Evolutionary conservation across 1,284 basidiomycete species (phyloP), one percentile per base, ranked within the genome.

Genomic region (Cutaneotrichosporon sp.): DNA sequence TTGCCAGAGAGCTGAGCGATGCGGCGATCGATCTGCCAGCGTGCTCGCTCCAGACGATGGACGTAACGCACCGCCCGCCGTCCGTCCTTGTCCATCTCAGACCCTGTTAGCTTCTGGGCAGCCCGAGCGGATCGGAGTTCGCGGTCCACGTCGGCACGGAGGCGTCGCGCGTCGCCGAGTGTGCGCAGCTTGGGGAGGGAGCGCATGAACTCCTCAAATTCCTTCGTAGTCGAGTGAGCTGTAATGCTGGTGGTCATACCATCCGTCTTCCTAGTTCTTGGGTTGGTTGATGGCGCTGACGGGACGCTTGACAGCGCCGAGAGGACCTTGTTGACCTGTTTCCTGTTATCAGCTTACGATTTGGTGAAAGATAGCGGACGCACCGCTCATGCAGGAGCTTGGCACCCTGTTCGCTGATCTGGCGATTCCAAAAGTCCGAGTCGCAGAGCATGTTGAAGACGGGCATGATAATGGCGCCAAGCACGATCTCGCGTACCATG

Each of bases 391-490:
- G 73, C 26, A 80, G 71, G 53, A 77, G 77, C 61, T 69, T 68
- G 21, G 74, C 75, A 1, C 74, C 79, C 63, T 71, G 72, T 51
- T 94, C 89, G 76, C 97, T 94, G 60, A 98, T 90, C 55, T 88
- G 86, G 61, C 88, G 84, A 80, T 98, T 98, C 92, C 94, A 97
- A 70, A 97, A 97, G 78, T 98, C 96, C 18, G 93, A 91, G 76
- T 98, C 95, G 57, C 90, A 86, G 52, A 98, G 75, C 88, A 95
- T 90, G 62, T 97, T 91, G 83, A 97, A 89, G 61, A 96, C 79
- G 4, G 95, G 92, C 72, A 90, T 87, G 36, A 97, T 76, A 6
- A 97, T 86, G 1, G 89, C 83, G 72, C 91, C 95, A 6, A 90
- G 86, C 3, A 90, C 82, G 70, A 98, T 85, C 79, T 99, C 96